A percentile compares a stretch with the other conserved stretches of the same genome.
Conservation (phyloP, 2,329 filamentous ascomycete genomes). For the Sphaerulina vaccinii region DNA sequence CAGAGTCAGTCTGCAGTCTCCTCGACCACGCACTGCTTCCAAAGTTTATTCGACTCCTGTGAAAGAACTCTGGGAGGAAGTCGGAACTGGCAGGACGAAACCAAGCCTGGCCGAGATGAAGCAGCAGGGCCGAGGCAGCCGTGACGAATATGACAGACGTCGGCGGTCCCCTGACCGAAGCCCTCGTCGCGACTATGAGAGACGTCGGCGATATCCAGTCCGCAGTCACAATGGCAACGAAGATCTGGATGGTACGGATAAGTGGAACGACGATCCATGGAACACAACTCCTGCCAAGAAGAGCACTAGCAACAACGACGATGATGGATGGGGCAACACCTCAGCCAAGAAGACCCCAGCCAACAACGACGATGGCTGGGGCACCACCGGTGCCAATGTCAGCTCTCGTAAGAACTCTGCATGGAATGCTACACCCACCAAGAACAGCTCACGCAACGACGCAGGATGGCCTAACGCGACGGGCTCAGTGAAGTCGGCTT, state of each 20-base stretch:
- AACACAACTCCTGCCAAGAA: background rate
- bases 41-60: background rate
- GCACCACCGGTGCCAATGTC: background rate
- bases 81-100: background rate
- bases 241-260: constrained; percentile 15
- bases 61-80: constrained; percentile 15
- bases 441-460: background rate
- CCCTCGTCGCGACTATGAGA: background rate
- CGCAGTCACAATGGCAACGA: constrained; percentile 1
- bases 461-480: background rate
- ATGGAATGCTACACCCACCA: background rate
- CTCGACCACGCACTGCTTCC: background rate
- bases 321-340: background rate
- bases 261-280: background rate
- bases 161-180: background rate
- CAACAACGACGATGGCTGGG: background rate
- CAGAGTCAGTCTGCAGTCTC: background rate
- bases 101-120: constrained; percentile 9
- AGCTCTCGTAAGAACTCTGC: background rate
- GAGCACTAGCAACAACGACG: background rate
- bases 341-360: background rate
- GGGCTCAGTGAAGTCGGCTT: background rate
- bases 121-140: constrained; percentile 9
- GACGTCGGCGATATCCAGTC: background rate
- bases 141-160: background rate